Base-by-base conservation (phyloP, 257 asterid species). In the Vinca minor region DNA sequence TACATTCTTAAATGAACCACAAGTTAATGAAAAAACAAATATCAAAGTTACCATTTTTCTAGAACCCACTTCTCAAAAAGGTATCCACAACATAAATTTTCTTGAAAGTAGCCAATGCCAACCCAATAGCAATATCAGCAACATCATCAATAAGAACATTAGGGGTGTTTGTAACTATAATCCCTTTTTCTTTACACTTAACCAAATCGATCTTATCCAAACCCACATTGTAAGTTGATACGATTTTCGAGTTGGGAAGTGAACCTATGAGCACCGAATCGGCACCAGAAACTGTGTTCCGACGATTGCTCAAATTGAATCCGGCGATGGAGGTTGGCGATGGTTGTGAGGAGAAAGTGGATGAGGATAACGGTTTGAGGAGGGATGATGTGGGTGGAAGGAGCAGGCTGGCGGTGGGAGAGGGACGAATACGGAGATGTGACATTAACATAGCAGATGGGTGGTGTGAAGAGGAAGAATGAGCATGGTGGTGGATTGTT, bases 111-210 rank as follows among this genome's bases (percentile, higher is more conserved):
- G 87, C 86, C 71, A 84, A 60, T 14, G 77, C 69, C 71, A 82
- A 69, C 23, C 77, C 58, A 62, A 84, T 69, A 49, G 86, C 86
- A 68, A 74, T 59, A 72, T 84, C 95, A 15, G 96, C 91, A 49
- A 89, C 95, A 70, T 85, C 94, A 35, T 74, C 89, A 0, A 95
- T 85, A 41, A 87, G 79, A 76, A 89, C 96, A 66, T 89, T 87
- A n/a, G 97, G 97, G 1, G 95, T 87, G 71, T 89, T 83, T 38
- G 92, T 81, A 50, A 89, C 94, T 72, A 71, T 77, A 80, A 89
- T 85, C 41, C 94, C 87, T 42, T 79, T 82, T 72, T 83, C 88
- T 71, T 48, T 74, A 36, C 96, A 89, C 72, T 80, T 83, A 0
- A 18, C 64, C 77, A 89, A 47, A 72, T 89, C 92, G 74, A 89